These are phyloP conservation scores for Plasmodium sp. DNA, from an alignment of 169 alveolate genomes.

Conservation along the genomic window DNA sequence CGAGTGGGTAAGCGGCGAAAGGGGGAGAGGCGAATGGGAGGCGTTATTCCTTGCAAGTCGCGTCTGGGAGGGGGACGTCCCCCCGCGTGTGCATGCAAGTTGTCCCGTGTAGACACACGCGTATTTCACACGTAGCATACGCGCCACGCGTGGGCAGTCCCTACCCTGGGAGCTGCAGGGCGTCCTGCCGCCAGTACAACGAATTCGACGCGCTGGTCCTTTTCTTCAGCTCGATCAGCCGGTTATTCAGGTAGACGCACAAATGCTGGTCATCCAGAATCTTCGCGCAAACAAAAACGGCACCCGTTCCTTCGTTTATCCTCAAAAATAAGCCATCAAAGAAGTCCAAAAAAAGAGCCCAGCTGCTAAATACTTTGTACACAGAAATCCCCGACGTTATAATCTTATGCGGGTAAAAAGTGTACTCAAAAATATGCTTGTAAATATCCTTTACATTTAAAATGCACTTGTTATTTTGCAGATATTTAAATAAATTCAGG, in stretches of 20 bases:
- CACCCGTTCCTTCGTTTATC: constrained; percentile 8
- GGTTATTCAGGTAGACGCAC: constrained; percentile 43
- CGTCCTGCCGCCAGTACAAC: constrained; percentile 38
- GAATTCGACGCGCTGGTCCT: constrained; percentile 28
- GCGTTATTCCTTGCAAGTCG: not conserved
- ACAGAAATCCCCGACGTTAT: constrained; percentile 81
- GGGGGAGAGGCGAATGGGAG: not conserved
- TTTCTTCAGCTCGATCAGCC: constrained; percentile 49
- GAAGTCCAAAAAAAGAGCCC: constrained; percentile 76
- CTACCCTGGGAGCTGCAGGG: constrained; percentile 67
- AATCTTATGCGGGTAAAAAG: constrained; percentile 79
- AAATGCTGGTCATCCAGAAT: constrained; percentile 51
- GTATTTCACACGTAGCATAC: not conserved
- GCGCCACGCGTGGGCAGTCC: not conserved
- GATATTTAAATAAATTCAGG: constrained; percentile 77
- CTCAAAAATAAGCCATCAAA: constrained; percentile 32
- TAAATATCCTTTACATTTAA: constrained; percentile 70
- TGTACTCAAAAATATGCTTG: constrained; percentile 78
- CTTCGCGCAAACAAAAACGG: constrained; percentile 21
- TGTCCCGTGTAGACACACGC: not conserved
- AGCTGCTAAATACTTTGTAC: constrained; percentile 77
- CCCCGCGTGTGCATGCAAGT: not conserved
- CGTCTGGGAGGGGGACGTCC: not conserved
- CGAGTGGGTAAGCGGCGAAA: too few relatives aligned
- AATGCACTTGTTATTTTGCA: constrained; percentile 58